Evolutionary conservation across 2,329 filamentous ascomycete species (phyloP).

Genomic region (Penicillium sclerotiorum): DNA sequence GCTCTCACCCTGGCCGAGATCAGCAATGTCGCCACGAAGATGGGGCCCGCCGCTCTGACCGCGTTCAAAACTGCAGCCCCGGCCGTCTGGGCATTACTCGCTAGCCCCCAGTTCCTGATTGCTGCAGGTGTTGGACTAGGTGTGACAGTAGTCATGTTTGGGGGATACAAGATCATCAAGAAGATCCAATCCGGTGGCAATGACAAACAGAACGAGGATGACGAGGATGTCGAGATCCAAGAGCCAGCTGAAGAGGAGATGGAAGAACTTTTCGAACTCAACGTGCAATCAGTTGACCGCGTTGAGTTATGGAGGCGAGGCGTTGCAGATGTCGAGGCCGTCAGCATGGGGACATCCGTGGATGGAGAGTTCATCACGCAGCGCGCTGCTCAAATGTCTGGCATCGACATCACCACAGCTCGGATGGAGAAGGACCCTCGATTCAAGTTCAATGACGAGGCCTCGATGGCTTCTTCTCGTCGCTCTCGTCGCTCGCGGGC

Average conservation of each 20-base stretch:
- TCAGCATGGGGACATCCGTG: constrained; percentile 61
- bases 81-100: constrained; percentile 80
- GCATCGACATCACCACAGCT: constrained; percentile 42
- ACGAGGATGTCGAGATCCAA: constrained; percentile 6
- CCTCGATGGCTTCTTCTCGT: constrained; percentile 38
- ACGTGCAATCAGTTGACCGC: constrained; percentile 53
- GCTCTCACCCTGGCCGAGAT: constrained; percentile 91
- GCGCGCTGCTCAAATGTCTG: constrained; percentile 53
- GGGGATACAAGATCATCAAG: constrained; percentile 97
- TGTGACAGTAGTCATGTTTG: constrained; percentile 93
- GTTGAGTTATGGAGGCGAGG: constrained; percentile 67
- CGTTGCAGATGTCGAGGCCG: constrained; percentile 60
- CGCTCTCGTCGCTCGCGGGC: constrained; percentile 37
- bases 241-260: constrained; percentile 37
- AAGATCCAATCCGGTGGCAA: constrained; percentile 59
- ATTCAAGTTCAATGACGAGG: constrained; percentile 40
- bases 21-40: constrained; percentile 76
- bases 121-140: constrained; percentile 86
- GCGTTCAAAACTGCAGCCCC: constrained; percentile 80
- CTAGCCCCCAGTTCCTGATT: constrained; percentile 92
- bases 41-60: constrained; percentile 77
- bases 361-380: constrained; percentile 69
- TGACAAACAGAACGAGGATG: constrained; percentile 13
- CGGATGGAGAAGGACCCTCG: constrained; percentile 34
- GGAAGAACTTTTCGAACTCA: constrained; percentile 61